These are phyloP conservation scores for Perilla frutescens DNA, from an alignment of 257 asterid species.

Conservation along the genomic window DNA sequence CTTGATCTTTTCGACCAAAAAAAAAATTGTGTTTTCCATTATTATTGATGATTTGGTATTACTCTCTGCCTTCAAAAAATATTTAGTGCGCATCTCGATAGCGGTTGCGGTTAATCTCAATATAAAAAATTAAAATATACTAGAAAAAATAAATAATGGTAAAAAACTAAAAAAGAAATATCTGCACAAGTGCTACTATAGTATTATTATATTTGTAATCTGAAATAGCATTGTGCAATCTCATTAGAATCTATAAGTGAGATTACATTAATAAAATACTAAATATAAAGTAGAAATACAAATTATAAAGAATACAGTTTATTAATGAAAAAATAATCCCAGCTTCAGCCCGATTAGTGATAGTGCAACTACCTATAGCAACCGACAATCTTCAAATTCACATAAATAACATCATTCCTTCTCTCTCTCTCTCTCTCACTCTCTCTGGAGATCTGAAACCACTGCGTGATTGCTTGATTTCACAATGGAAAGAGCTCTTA, in stretches of 20 bases:
- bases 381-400: slow-evolving; percentile 38
- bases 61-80: too few relatives aligned
- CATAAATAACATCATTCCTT: slow-evolving; percentile 17
- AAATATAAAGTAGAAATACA: neutral
- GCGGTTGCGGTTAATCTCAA: too few relatives aligned
- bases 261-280: neutral
- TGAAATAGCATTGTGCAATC: too few relatives aligned
- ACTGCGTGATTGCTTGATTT: slow-evolving; percentile 30
- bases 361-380: slow-evolving; percentile 37
- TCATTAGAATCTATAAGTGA: neutral
- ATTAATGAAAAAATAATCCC: neutral
- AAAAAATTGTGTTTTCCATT: too few relatives aligned
- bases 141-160: too few relatives aligned
- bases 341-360: slow-evolving; percentile 30
- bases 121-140: too few relatives aligned
- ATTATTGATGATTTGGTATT: too few relatives aligned
- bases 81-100: too few relatives aligned
- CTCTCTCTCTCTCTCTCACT: slow-evolving; percentile 17
- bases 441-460: slow-evolving; percentile 38
- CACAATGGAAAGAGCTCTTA: slow-evolving; percentile 42
- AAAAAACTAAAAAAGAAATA: too few relatives aligned
- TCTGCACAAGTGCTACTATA: too few relatives aligned
- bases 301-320: neutral
- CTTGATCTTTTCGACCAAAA: too few relatives aligned
- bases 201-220: too few relatives aligned